Conservation (phyloP, 176 grass and related monocot species). For the Juncus effusus region DNA sequence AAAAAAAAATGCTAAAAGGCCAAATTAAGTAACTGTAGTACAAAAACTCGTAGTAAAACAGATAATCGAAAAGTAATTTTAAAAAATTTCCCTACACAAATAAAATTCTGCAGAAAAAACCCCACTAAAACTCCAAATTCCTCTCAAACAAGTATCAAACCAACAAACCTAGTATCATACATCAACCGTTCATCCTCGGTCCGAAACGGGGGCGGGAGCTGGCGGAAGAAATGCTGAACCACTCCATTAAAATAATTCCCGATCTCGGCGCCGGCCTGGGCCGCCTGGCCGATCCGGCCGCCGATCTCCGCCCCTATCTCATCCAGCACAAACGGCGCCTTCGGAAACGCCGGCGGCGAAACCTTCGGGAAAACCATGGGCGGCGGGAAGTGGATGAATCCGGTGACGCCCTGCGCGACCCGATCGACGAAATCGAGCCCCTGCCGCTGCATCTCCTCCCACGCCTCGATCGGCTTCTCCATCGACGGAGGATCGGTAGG, state of each 20-base stretch:
- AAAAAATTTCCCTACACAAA: no score
- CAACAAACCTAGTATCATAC: conserved; percentile 15
- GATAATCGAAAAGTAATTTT: no score
- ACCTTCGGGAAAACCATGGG: conserved; percentile 33
- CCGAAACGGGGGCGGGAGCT: conserved; percentile 49
- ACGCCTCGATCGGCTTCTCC: conserved; percentile 85
- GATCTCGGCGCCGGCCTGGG: conserved; percentile 63
- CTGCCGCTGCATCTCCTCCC: conserved; percentile 94
- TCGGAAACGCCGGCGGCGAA: conserved; percentile 58
- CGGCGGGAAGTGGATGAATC: conserved; percentile 54
- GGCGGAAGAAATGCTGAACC: conserved; percentile 63
- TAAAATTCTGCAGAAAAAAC: no score
- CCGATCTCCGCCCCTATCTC: conserved; percentile 88
- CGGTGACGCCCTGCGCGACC: conserved; percentile 75
- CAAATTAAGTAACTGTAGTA: no score
- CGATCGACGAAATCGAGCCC: conserved; percentile 82
- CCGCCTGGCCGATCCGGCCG: conserved; percentile 53
- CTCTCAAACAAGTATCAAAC: background rate
- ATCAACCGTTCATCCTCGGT: conserved; percentile 39
- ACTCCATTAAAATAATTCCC: conserved; percentile 64
- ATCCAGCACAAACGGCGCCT: conserved; percentile 50
- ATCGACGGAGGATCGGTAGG: conserved; percentile 21
- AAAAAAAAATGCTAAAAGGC: no score
- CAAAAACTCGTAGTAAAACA: no score
- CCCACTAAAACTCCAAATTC: background rate